Base-by-base conservation (phyloP, 257 asterid genomes). In the Apocynum venetum region DNA sequence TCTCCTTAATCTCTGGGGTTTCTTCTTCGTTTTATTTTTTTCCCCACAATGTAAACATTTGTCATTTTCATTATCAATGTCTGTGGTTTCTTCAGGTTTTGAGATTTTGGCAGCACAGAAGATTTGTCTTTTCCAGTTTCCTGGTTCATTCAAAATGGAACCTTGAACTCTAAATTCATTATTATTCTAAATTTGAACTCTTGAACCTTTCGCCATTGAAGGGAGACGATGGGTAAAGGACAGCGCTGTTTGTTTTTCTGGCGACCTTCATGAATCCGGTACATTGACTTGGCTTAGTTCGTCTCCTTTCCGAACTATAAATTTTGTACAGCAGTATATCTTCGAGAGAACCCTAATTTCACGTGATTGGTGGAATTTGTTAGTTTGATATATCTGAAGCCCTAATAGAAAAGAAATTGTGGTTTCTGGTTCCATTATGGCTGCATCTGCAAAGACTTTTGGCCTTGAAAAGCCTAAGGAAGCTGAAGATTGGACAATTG, bases 401-500 rank as follows among this genome's bases (percentile, higher is more conserved):
- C 66, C 40, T 60, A 25, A 60, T 25, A n/a, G 40, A 60, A 7
- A n/a, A 25, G 11, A 35, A 9, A 0, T 63, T 63, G 38, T 9
- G 3, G 19, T 31, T 63, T 40, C 25, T 4, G 47, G 71, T 65
- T 12, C 20, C 71, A 4, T 36, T 40, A 65, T 65, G 71, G n/a
- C 48, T 65, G 69, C 69, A 35, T 75, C 88, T 77, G 70, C 88
- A 7, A 44, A 84, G 55, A 20, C 82, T 68, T 70, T 64, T 31
- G 20, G 4, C 59, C 77, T 72, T 12, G 84, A 77, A 72, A 85
- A 84, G 35, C 78, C 86, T 8, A 75, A 47, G 56, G 69, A 69
- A 13, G 65, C 82, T 6, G 94, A 89, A 70, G 97, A 84, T 17
- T 94, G 97, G 97, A 92, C 91, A 13, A 17, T 91, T 38, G 98